Evolutionary conservation across 345 rosid genomes (phyloP).

Genomic region (Balakata baccata): DNA sequence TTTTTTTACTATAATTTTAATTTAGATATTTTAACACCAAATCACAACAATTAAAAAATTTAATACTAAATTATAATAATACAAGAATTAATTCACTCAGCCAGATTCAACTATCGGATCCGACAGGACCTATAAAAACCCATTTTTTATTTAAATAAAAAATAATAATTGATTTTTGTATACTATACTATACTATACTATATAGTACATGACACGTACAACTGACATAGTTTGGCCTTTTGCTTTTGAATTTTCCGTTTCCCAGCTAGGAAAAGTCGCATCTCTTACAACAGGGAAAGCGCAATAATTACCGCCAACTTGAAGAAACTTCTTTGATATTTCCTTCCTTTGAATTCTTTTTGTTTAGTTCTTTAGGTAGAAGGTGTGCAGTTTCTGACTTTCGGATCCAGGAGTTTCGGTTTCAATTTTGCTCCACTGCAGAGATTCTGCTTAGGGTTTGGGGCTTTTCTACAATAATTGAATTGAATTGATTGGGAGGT

Average conservation of each 20-base stretch:
- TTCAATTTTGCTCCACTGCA: neutral
- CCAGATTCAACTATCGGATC: too few relatives aligned
- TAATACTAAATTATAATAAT: too few relatives aligned
- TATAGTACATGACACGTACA: too few relatives aligned
- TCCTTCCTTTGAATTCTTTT: neutral
- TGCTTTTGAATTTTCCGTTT: neutral
- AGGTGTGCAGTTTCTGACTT: neutral
- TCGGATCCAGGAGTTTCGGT: neutral
- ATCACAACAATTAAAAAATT: too few relatives aligned
- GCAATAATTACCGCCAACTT: neutral
- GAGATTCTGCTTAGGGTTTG: slow-evolving; percentile 3
- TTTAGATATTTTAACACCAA: too few relatives aligned
- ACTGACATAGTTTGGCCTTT: too few relatives aligned
- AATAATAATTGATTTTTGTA: too few relatives aligned
- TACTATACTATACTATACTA: too few relatives aligned
- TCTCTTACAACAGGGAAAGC: neutral
- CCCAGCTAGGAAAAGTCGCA: slow-evolving; percentile 4
- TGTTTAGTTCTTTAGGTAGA: neutral
- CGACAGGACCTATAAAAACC: too few relatives aligned
- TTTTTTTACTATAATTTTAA: too few relatives aligned
- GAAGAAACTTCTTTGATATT: neutral
- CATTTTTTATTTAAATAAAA: too few relatives aligned
- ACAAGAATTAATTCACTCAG: too few relatives aligned
- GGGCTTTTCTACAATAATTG: neutral
- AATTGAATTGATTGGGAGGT: neutral